phyloP scores from a whole-genome alignment of 2,329 filamentous ascomycete genomes.

The Fusarium heterosporum region DNA sequence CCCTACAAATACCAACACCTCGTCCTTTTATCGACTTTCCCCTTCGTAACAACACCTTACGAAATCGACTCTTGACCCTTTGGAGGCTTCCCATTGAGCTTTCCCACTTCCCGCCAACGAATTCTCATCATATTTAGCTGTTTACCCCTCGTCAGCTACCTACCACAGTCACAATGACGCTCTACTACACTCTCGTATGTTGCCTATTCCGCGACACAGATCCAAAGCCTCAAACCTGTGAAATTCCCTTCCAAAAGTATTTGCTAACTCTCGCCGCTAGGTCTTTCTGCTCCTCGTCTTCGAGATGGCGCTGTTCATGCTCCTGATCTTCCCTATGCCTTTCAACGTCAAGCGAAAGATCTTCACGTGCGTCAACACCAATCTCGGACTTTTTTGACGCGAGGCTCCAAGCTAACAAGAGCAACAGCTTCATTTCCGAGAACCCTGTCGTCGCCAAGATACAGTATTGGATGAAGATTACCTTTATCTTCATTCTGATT shows the following conservation, averaged over 20 bases:
- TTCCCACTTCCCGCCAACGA: constrained; percentile 13
- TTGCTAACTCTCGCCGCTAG: constrained; percentile 58
- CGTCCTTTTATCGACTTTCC: not conserved
- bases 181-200: constrained; percentile 68
- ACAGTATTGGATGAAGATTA: constrained; percentile 98
- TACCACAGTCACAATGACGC: constrained; percentile 62
- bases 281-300: constrained; percentile 85
- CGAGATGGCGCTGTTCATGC: constrained; percentile 85
- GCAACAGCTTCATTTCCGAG: constrained; percentile 86
- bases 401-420: constrained; percentile 13
- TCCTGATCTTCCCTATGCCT: constrained; percentile 86
- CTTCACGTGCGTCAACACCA: constrained; percentile 70
- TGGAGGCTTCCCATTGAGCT: constrained; percentile 22
- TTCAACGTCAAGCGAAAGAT: constrained; percentile 87
- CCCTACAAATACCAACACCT: constrained; percentile 38
- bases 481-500: constrained; percentile 98
- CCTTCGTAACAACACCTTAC: not conserved
- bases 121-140: constrained; percentile 14
- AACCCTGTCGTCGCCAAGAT: constrained; percentile 87
- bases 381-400: not conserved
- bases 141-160: constrained; percentile 42
- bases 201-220: not conserved
- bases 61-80: not conserved
- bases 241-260: not conserved
- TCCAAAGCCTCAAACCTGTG: not conserved